Percentiles rank a stretch among this genome's conserved stretches.
Conservation (phyloP, 345 rosid species). For the Cochlearia excelsa region DNA sequence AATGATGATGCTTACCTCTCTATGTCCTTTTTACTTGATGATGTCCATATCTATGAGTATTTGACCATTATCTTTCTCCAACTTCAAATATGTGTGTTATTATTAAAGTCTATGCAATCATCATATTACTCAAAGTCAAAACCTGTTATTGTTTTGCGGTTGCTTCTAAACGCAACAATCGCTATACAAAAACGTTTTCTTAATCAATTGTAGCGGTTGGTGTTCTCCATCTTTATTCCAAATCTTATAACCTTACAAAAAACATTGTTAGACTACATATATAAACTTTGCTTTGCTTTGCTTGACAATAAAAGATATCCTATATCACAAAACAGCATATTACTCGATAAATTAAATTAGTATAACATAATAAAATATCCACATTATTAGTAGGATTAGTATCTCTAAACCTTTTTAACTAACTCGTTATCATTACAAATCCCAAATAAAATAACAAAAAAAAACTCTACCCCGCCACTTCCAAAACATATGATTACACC, state of each 20-base stretch:
- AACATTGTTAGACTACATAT: too few relatives aligned
- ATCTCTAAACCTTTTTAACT: conserved; percentile 27
- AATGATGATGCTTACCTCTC: conserved; percentile 25
- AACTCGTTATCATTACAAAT: conserved; percentile 33
- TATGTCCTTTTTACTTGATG: too few relatives aligned
- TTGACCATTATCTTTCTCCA: conserved; percentile 20
- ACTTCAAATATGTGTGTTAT: neutral
- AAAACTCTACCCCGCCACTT: conserved; percentile 33
- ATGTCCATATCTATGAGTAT: conserved; percentile 5
- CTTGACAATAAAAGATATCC: too few relatives aligned
- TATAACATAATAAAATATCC: too few relatives aligned
- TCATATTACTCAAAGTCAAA: conserved; percentile 25
- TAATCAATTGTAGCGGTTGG: conserved; percentile 16
- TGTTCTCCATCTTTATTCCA: neutral
- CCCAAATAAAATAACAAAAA: neutral
- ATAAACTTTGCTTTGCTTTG: too few relatives aligned
- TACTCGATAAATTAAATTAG: too few relatives aligned
- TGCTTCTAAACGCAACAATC: conserved; percentile 1
- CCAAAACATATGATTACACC: conserved; percentile 30
- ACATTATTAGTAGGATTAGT: too few relatives aligned
- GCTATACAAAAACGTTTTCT: neutral
- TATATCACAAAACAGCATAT: too few relatives aligned
- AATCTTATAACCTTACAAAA: neutral
- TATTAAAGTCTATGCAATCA: conserved; percentile 4
- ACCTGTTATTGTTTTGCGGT: neutral